Evolutionary conservation across 2,329 filamentous ascomycete genomes (phyloP), one percentile per base, ranked within the genome.

Genomic region (Dothideomycetidae sp.): DNA sequence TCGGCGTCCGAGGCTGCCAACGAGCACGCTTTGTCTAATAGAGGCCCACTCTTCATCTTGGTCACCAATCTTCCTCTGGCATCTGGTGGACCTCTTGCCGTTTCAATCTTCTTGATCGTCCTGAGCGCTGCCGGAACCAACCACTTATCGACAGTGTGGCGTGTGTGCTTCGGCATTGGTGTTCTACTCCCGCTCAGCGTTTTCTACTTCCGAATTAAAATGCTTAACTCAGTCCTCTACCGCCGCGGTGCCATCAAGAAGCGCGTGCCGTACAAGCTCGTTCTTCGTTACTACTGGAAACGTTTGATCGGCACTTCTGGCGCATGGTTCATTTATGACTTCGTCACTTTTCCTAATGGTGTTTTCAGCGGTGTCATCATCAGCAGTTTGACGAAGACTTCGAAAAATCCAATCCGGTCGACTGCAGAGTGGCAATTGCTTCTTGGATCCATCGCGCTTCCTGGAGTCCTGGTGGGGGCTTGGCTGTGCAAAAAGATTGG

Each of bases 241-340:
- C 61, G 62, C 16, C 64, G 64, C 2, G 64, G 67, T 3, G 68
- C 69, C 0, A 73, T 72, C 51, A 69, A 71, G 46, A 54, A 49
- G 13, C 52, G 52, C 5, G 63, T 73, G 0, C 66, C 70, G 0
- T 69, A 73, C 43, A 45, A 50, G 1, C 56, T 73, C 0, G 59
- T 70, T 4, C 26, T 68, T 7, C 58, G 57, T 13, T 72, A 64
- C 48, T 73, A 73, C 53, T 73, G 70, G 68, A 66, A 61, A 46
- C 54, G 62, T 2, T 51, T 74, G 9, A 53, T 67, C 19, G 67
- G 70, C 7, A 70, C 68, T 7, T 68, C 61, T 36, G 62, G 66
- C 9, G 68, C 70, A 33, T 73, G 68, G 68, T 72, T 72, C 49
- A 58, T 71, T 10, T 67, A 67, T 50, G 60, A 63, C 44, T 63